Conservation (phyloP, 306 rosid species). For the Geum urbanum region DNA sequence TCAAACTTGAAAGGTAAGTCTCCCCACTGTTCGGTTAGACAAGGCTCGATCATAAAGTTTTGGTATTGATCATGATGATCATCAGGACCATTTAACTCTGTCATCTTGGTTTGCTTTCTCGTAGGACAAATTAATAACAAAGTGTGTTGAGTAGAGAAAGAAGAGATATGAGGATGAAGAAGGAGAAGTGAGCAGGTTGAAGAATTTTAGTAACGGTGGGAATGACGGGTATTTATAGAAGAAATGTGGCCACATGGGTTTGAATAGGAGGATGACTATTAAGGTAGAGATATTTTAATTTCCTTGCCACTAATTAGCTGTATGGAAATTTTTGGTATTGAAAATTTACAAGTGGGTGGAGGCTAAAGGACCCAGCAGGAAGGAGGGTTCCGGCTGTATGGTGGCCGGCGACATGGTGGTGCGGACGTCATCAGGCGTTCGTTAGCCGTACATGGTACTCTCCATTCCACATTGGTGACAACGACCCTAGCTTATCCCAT, state of each 20-base stretch:
- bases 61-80: neutral
- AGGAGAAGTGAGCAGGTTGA: neutral
- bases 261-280: neutral
- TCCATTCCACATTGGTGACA: neutral
- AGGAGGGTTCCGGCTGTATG: neutral
- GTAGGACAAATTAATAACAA: neutral
- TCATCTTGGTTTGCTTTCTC: neutral
- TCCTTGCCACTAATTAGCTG: neutral
- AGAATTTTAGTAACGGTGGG: neutral
- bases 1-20: conserved; percentile 44
- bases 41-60: conserved; percentile 2
- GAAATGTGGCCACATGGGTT: neutral
- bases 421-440: neutral
- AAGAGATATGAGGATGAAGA: neutral
- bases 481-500: neutral
- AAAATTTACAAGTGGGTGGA: neutral
- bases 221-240: neutral
- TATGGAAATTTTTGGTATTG: neutral
- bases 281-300: neutral
- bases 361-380: neutral
- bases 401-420: neutral
- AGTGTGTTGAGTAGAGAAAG: neutral
- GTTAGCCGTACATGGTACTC: neutral
- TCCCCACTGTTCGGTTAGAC: conserved; percentile 39
- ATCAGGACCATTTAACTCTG: neutral